Evolutionary conservation across 2,329 filamentous ascomycete genomes (phyloP).

Genomic region (Aphanoascus verrucosus): DNA sequence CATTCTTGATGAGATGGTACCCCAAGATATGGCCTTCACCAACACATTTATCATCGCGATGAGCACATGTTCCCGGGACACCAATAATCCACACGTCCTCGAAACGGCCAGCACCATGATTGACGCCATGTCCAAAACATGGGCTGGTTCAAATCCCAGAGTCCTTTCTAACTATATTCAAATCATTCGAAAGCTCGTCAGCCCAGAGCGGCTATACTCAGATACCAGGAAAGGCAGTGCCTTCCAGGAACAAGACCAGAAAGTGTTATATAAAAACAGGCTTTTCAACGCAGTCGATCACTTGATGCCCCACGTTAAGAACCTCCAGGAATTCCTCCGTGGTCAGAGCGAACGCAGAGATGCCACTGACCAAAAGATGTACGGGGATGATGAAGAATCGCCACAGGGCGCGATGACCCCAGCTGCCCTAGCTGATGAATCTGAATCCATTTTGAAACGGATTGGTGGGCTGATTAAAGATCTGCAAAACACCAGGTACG

Average conservation of each 20-base stretch:
- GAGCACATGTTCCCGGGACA: constrained; percentile 62
- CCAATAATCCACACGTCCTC: constrained; percentile 61
- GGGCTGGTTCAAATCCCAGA: constrained; percentile 2
- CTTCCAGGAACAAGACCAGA: background rate
- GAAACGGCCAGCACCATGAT: constrained; percentile 55
- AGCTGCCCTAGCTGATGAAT: background rate
- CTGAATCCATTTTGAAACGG: background rate
- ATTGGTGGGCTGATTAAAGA: constrained; percentile 8
- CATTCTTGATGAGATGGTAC: constrained; percentile 44
- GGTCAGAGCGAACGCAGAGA: background rate
- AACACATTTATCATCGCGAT: constrained; percentile 63
- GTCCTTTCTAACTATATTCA: constrained; percentile 7
- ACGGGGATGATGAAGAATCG: background rate
- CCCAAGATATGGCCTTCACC: constrained; percentile 33
- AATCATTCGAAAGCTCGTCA: constrained; percentile 4
- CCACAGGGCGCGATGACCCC: background rate
- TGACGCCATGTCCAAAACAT: constrained; percentile 23
- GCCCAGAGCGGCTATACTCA: background rate
- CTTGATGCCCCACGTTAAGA: constrained; percentile 1
- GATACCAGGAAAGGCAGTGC: background rate
- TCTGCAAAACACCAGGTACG: background rate
- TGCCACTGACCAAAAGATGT: background rate
- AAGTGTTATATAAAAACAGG: background rate
- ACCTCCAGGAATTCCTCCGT: constrained; percentile 3
- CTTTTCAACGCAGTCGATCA: constrained; percentile 5